phyloP scores from a whole-genome alignment of 139 green algal species.

The Edaphochlamys debaryana region DNA sequence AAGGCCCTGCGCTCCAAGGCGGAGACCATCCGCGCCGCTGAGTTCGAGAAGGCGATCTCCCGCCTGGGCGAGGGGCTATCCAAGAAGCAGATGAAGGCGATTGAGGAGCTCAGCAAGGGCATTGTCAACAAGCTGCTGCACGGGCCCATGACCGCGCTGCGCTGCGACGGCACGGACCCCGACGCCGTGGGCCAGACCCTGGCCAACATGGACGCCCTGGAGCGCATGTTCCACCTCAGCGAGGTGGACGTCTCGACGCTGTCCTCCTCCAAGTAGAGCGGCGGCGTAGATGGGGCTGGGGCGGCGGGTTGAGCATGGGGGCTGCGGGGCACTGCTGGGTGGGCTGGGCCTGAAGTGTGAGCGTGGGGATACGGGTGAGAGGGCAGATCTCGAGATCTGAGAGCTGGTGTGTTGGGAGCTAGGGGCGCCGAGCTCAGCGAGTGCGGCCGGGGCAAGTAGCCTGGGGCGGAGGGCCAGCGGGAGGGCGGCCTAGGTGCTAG shows the following conservation, averaged over 20 bases:
- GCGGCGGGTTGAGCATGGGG: too few species aligned
- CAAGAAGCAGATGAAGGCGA: slow-evolving; percentile 95
- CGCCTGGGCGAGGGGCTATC: slow-evolving; percentile 91
- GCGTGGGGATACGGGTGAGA: too few species aligned
- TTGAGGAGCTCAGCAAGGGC: slow-evolving; percentile 94
- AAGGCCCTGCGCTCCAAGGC: slow-evolving; percentile 96
- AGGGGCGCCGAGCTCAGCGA: too few species aligned
- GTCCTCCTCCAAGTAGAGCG: slow-evolving; percentile 19
- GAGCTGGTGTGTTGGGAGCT: too few species aligned
- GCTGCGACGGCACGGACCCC: slow-evolving; percentile 91
- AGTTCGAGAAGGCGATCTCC: slow-evolving; percentile 94
- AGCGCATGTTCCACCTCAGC: slow-evolving; percentile 97
- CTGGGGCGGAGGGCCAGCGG: too few species aligned
- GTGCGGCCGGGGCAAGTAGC: too few species aligned
- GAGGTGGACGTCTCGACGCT: slow-evolving; percentile 36
- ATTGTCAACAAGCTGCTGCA: slow-evolving; percentile 99
- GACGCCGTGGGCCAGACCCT: slow-evolving; percentile 91
- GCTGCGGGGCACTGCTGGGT: too few species aligned
- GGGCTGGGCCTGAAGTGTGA: too few species aligned
- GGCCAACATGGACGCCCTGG: slow-evolving; percentile 98
- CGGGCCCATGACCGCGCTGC: slow-evolving; percentile 97
- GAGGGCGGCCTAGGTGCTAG: too few species aligned
- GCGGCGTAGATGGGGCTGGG: too few species aligned
- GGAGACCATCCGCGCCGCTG: slow-evolving; percentile 86
- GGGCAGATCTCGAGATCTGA: too few species aligned